Evolutionary conservation across 78 protist genomes (phyloP), one percentile per base, ranked within the genome.

Genomic region (Chrysochromulina parva): DNA sequence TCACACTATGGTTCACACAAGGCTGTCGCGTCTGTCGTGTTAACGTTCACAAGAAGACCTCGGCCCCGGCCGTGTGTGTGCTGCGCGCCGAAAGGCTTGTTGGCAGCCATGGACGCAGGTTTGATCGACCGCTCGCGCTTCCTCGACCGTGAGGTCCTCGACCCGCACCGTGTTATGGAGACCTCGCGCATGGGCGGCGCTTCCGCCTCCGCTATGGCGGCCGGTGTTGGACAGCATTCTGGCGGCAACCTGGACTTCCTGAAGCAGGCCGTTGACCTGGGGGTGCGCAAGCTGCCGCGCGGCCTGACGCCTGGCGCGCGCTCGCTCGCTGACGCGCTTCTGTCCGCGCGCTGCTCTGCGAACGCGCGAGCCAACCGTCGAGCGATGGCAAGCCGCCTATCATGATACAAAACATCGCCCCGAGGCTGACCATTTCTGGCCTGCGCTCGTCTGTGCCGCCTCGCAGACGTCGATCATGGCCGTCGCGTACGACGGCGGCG

Each of bases 381-480:
- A 58, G 62, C 14, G 9, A 14, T 58, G 9, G 9, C 62, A 58
- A 14, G 9, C 22, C 14, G 0, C 19, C 28, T 5, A 10, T 24
- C 73, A 19, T 10, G n/a, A 9, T 66, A 66, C 10, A 24, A 10
- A 66, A 5, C 9, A 4, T 9, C 9, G 73, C 22, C 73, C 28
- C 22, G 48, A 24, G 20, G 5, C 22, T 5, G 28, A 20, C 73
- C 10, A 20, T 19, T 10, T 16, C 19, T 66, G 48, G 5, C 22
- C 28, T 5, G 73, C n/a, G 73, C n/a, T 66, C 1, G 53, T 76
- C 85, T 14, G 22, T 47, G 4, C 52, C 55, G 17, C 62, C 19
- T 11, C 65, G 74, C 92, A 90, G 88, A 99, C 99, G 14, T 91
- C 99, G 28, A 98, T 98, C 90, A 98, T 99, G 98, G 99, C 99